These are phyloP conservation scores for Blastobotrys robertii DNA, from an alignment of 805 yeast species.

Conservation along the genomic window DNA sequence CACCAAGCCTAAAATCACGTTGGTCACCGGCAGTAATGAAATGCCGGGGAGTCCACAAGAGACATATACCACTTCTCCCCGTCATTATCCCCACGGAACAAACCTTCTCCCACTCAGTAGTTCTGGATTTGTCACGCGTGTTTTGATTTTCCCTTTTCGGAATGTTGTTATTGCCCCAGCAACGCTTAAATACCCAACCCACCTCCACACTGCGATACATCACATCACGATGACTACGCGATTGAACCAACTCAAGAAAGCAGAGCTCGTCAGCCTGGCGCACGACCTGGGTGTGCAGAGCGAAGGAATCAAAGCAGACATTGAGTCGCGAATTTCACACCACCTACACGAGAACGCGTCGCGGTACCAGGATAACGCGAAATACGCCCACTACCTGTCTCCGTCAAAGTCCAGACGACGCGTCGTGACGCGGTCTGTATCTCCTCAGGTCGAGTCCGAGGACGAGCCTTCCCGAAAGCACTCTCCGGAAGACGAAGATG, in stretches of 20 bases:
- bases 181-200: not conserved
- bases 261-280: conserved; percentile 30
- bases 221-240: no score
- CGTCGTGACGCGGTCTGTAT: conserved; percentile 2
- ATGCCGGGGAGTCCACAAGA: no score
- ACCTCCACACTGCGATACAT: no score
- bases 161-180: not conserved
- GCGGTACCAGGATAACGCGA: conserved; percentile 13
- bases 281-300: conserved; percentile 25
- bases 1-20: no score
- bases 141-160: no score
- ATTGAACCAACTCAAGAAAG: conserved; percentile 25
- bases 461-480: conserved; percentile 5
- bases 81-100: no score
- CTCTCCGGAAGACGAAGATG: conserved; percentile 11
- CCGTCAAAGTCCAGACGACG: conserved; percentile 11
- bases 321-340: conserved; percentile 22
- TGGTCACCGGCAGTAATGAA: no score
- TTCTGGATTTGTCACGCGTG: no score
- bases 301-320: conserved; percentile 23
- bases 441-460: not conserved
- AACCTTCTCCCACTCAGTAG: no score
- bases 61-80: no score
- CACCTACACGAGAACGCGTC: conserved; percentile 14
- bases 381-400: conserved; percentile 14